Conservation (phyloP, 2,329 filamentous ascomycete genomes). For the Fusarium tupiense region DNA sequence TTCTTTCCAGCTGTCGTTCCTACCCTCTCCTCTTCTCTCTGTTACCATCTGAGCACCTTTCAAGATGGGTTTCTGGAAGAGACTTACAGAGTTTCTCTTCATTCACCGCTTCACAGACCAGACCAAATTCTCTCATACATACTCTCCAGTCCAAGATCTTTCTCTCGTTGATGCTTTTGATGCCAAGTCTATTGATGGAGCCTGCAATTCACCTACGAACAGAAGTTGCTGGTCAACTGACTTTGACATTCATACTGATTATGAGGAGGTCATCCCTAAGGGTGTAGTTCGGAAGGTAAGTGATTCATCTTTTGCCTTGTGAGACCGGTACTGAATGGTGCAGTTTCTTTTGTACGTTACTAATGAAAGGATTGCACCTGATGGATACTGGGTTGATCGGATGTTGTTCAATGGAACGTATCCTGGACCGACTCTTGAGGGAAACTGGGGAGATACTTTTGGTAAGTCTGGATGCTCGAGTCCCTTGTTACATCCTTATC, state of each 20-base stretch:
- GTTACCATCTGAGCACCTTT: not conserved
- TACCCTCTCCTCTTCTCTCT: not conserved
- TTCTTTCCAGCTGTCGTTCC: not conserved
- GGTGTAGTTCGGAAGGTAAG: not conserved
- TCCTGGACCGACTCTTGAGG: not conserved
- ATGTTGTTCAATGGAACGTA: not conserved
- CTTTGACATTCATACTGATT: not conserved
- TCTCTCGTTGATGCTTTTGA: not conserved
- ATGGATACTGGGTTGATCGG: not conserved
- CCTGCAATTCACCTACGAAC: not conserved
- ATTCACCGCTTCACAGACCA: not conserved
- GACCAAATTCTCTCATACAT: not conserved
- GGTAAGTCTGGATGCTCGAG: not conserved
- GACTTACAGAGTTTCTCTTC: slow-evolving; percentile 1
- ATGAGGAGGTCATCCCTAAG: not conserved
- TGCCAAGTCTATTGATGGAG: not conserved
- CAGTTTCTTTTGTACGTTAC: not conserved
- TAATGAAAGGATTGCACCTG: not conserved
- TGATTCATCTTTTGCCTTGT: no score
- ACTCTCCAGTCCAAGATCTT: not conserved
- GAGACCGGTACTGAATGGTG: rapidly evolving
- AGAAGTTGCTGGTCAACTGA: not conserved
- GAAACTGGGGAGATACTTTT: not conserved
- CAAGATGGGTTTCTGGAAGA: slow-evolving; percentile 4
- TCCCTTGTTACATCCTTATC: not conserved